phyloP scores from a whole-genome alignment of 768 basidiomycete genomes.

The Boletus patriciae region DNA sequence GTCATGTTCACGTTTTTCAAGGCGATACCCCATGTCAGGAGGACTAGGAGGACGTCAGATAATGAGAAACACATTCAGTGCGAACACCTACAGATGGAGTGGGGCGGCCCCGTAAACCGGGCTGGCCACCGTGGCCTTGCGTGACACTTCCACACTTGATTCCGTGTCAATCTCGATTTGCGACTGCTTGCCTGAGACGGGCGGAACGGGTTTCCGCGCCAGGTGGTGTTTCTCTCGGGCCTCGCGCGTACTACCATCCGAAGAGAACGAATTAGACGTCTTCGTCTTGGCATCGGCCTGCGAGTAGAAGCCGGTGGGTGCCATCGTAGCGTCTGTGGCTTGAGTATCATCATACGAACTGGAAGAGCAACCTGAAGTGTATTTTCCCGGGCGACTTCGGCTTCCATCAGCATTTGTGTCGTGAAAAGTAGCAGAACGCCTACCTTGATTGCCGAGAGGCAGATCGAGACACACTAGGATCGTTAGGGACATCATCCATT shows the following conservation, averaged over 20 bases:
- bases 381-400: not conserved
- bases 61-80: not conserved
- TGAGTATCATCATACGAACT: not conserved
- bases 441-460: slow-evolving; percentile 1
- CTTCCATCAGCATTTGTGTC: slow-evolving; percentile 1
- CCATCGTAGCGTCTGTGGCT: not conserved
- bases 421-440: not conserved
- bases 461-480: not conserved
- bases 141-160: not conserved
- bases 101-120: not conserved
- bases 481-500: not conserved
- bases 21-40: not conserved
- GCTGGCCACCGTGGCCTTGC: not conserved
- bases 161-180: not conserved
- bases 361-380: not conserved
- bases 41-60: slow-evolving; percentile 8
- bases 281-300: not conserved
- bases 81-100: slow-evolving; percentile 4
- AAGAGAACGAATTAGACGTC: not conserved
- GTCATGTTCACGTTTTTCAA: not conserved
- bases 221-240: not conserved
- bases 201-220: not conserved
- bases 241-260: not conserved
- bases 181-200: not conserved
- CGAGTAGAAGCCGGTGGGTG: not conserved